Base-by-base conservation (phyloP, 768 basidiomycete species). In the Rhodocollybia butyracea region DNA sequence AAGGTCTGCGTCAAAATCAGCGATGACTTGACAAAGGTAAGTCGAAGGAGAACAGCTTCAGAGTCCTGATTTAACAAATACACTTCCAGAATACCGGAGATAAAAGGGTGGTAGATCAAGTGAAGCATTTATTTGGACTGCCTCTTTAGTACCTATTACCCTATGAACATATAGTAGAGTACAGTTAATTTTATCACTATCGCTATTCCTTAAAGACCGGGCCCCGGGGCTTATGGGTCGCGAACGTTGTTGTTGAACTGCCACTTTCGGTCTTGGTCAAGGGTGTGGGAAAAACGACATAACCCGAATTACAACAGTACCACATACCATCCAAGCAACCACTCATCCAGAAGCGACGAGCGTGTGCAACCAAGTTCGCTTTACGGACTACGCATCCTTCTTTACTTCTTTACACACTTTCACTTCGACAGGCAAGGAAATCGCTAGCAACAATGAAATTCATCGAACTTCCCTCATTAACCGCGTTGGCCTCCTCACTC, bases 1-100 rank as follows among this genome's bases (percentile, higher is more conserved):
- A 76, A 76, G 55, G 83, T 86, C 1, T 96, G 94, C 60, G 83
- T 98, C 61, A 98, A 99, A 72, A 84, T 99, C 62, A 94, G 92
- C 54, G 97, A 98, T 68, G 95, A 98, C 64, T 66, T 87, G 53
- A 86, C 76, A 8, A 99, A 98, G 83, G 80, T 77, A 59, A 41
- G 65, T 24, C 10, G n/a, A n/a, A n/a, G n/a, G n/a, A n/a, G n/a
- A 31, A 38, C n/a, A 36, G 17, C 15, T 8, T 15, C 4, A 10
- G 0, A 19, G 27, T 32, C n/a, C 51, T 13, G 21, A 13, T 21
- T 26, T 46, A 21, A 30, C 31, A 15, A 50, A 3, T 13, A 17
- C 17, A 3, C 30, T 10, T 38, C 1, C 63, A 85, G 90, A 88
- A 85, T 59, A 91, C 88, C 2, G 91, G 91, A 5, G 76, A 88